A percentile compares a stretch with the other conserved stretches of the same genome.
Evolutionary conservation across 495 filamentous ascomycete genomes (phyloP).

Genomic region (Aspergillus olivimuriae): DNA sequence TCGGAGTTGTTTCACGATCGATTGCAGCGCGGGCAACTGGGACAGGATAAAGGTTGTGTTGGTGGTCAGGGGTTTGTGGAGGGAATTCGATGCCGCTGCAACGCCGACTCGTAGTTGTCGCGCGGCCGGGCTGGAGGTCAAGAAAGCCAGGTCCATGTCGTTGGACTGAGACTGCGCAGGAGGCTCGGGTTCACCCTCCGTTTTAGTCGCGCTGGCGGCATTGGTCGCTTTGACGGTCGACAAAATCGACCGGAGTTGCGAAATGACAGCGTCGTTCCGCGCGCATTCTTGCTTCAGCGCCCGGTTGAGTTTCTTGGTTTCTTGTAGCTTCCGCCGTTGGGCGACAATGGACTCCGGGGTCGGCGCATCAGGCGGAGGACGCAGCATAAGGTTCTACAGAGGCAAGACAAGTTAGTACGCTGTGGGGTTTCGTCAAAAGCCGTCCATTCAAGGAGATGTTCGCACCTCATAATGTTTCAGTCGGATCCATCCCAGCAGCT

Average conservation of each 20-base stretch:
- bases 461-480: constrained; percentile 80
- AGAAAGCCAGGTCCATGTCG: constrained; percentile 44
- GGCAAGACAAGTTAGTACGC: not conserved
- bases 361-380: constrained; percentile 33
- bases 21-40: constrained; percentile 72
- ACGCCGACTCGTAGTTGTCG: constrained; percentile 39
- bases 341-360: constrained; percentile 59
- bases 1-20: constrained; percentile 56
- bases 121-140: constrained; percentile 43
- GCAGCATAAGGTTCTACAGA: constrained; percentile 31
- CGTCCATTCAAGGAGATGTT: constrained; percentile 10
- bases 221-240: constrained; percentile 24
- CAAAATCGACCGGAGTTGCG: constrained; percentile 54
- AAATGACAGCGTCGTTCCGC: constrained; percentile 68
- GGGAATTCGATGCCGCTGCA: constrained; percentile 26
- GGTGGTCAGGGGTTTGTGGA: constrained; percentile 53
- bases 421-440: no score
- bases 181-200: constrained; percentile 14
- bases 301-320: constrained; percentile 71
- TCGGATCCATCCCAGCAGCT: constrained; percentile 68
- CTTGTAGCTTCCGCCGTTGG: constrained; percentile 70
- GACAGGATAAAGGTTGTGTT: constrained; percentile 73
- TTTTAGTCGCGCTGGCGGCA: constrained; percentile 18
- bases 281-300: constrained; percentile 66
- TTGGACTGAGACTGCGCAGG: constrained; percentile 6